These are phyloP conservation scores for Gyrodon lividus DNA, from an alignment of 768 basidiomycete genomes.

Conservation along the genomic window DNA sequence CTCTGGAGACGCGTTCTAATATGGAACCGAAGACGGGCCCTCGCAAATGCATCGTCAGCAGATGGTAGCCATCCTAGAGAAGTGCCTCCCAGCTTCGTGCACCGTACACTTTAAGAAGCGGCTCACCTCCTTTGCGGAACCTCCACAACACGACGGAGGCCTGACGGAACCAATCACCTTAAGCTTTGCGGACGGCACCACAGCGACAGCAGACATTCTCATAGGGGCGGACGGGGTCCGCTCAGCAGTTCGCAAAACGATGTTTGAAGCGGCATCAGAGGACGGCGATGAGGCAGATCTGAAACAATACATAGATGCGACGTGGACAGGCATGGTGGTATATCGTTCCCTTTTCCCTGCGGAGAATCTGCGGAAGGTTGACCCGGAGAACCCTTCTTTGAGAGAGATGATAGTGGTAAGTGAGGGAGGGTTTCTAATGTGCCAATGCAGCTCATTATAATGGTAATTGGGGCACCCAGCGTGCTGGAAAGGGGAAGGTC, in stretches of 20 bases:
- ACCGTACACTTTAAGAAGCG: constrained; percentile 19
- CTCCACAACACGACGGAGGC: constrained; percentile 19
- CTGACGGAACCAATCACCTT: constrained; percentile 19
- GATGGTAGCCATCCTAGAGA: constrained; percentile 18
- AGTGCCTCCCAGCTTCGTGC: constrained; percentile 17
- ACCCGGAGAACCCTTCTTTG: constrained; percentile 25
- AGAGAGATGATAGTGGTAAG: constrained; percentile 22
- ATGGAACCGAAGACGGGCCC: constrained; percentile 7
- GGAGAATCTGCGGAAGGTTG: constrained; percentile 25
- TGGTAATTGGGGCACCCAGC: constrained; percentile 8
- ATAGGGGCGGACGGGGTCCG: constrained; percentile 48
- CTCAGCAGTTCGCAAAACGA: constrained; percentile 23
- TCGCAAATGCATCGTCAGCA: constrained; percentile 23
- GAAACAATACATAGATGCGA: constrained; percentile 24
- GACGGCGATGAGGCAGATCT: constrained; percentile 2
- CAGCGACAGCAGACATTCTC: constrained; percentile 38
- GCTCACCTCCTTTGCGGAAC: constrained; percentile 14
- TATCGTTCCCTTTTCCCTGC: constrained; percentile 40
- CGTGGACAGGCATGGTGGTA: constrained; percentile 41
- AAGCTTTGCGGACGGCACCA: constrained; percentile 14
- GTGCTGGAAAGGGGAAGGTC: constrained; percentile 10
- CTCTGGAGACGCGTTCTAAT: constrained; percentile 15
- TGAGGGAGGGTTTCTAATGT: constrained; percentile 3
- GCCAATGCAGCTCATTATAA: constrained; percentile 14
- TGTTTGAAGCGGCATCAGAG: constrained; percentile 19